phyloP scores from a whole-genome alignment of 257 asterid species.

The Schizonepeta tenuifolia region DNA sequence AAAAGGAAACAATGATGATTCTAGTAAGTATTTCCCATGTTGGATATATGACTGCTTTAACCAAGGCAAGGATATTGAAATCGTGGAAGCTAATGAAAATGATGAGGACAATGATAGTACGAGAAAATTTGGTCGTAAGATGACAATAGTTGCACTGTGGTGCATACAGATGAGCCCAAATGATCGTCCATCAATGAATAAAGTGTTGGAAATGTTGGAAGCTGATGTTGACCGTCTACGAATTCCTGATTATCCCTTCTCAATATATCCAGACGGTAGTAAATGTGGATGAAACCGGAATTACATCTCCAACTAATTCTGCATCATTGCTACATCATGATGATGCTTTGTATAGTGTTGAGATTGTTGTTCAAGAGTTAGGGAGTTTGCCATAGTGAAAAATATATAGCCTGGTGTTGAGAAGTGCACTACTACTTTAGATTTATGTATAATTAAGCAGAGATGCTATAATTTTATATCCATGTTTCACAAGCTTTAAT shows the following conservation, averaged over 20 bases:
- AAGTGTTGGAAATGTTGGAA: neutral
- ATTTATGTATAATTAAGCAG: no score
- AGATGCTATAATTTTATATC: no score
- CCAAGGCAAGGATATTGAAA: conserved; percentile 24
- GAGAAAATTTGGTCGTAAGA: conserved; percentile 23
- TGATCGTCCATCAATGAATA: conserved; percentile 25
- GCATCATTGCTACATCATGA: neutral
- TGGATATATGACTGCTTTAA: conserved; percentile 30
- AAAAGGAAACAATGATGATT: neutral
- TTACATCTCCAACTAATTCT: neutral
- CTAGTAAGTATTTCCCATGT: conserved; percentile 6
- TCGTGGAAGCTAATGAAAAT: neutral
- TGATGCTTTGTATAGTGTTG: neutral
- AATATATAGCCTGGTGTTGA: no score
- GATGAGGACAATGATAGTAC: neutral
- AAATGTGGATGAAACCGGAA: neutral
- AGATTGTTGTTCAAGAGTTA: no score
- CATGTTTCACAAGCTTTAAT: no score
- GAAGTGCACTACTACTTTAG: no score
- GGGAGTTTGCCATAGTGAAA: no score
- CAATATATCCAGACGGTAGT: neutral
- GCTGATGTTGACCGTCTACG: neutral
- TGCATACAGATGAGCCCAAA: conserved; percentile 30
- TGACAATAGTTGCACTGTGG: conserved; percentile 28
- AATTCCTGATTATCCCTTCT: neutral